Base-by-base conservation (phyloP, 164 flowering plant species). In the Magnolia officinalis region DNA sequence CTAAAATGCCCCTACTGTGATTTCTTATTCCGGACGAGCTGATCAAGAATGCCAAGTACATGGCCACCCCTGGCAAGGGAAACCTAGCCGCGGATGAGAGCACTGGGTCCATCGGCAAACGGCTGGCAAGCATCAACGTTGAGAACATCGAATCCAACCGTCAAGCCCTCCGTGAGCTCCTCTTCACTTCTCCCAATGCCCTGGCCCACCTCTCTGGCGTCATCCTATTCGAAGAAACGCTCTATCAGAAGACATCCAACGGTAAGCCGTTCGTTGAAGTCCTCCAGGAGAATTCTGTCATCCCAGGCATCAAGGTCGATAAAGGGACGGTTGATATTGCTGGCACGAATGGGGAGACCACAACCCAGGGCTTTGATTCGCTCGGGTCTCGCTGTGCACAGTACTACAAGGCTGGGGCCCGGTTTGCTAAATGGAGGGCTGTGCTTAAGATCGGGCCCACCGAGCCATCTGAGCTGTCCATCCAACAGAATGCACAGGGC, bases 301-400 rank as follows among this genome's bases (percentile, higher is more conserved):
- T 92, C 61, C 97, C 97, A 0, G 97, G 97, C 8, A 92, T 92
- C 86, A 92, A 91, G 72, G 95, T 92, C 23, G 95, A 92, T 82
- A 91, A 89, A 86, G 95, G 97, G 37, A 85, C 86, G 0, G 95
- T 92, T 1, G 95, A 91, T 5, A 64, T 91, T 4, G 93, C 95
- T 5, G 97, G 97, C 2, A 91, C 97, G 5, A 84, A 91, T 29
- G 91, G 89, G 1, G 97, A 91, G 83, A 92, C 97, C 82, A 91
- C 93, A 14, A 91, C 95, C 26, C 95, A 92, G 63, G 95, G 95
- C 1, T 72, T 92, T 2, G 97, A 92, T 76, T 84, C 89, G 4
- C 89, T 92, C 1, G 92, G 88, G 0, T 72, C 89, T 0, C 89
- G 95, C 1, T 91, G 97, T 80, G 75, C 31, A 71, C 88, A 91